Evolutionary conservation across 768 basidiomycete genomes (phyloP), one percentile per base, ranked within the genome.

Genomic region (Tremella yokohamensis): DNA sequence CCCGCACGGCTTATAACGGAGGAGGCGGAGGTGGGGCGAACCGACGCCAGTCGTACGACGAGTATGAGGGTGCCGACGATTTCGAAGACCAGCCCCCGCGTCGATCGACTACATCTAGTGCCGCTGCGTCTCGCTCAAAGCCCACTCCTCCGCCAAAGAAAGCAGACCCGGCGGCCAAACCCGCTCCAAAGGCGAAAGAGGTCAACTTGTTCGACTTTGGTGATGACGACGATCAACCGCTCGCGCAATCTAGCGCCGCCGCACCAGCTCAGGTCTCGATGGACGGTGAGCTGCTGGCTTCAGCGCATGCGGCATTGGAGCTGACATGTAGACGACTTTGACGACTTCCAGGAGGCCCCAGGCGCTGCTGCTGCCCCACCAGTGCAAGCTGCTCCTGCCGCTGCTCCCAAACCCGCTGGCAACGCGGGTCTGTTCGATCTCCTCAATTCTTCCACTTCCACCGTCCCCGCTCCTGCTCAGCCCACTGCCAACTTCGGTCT

Each of bases 1-100:
- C 29, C 4, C 29, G 29, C 6, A 6, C 29, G 29, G 29, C 29
- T 4, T 11, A 34, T 11, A 34, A 34, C 29, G 29, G 29, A 34
- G 29, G 29, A 6, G 29, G 29, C 4, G 29, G 29, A 34, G 29
- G 29, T 11, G 29, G 29, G 11, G 11, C 51, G 8, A 16, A 24
- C 16, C n/a, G 26, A 52, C 61, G 57, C 61, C 60, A 63, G 54
- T 24, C 57, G 22, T 97, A 84, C 64, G 93, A 98, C 68, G 93
- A 97, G 74, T 99, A 99, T 76, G 89, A 94, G 64, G 96, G 94
- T 12, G 94, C 94, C 1, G 81, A 82, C 39, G 90, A 90, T 58
- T 93, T 97, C 60, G 91, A 94, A 81, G 76, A 52, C 80, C 76
- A 60, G 79, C 78, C 72, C 47, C 58, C 63, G 24, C 65, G 61